Evolutionary conservation across 2,329 filamentous ascomycete genomes (phyloP), one percentile per base, ranked within the genome.

Genomic region (Cyphellophora europaea): DNA sequence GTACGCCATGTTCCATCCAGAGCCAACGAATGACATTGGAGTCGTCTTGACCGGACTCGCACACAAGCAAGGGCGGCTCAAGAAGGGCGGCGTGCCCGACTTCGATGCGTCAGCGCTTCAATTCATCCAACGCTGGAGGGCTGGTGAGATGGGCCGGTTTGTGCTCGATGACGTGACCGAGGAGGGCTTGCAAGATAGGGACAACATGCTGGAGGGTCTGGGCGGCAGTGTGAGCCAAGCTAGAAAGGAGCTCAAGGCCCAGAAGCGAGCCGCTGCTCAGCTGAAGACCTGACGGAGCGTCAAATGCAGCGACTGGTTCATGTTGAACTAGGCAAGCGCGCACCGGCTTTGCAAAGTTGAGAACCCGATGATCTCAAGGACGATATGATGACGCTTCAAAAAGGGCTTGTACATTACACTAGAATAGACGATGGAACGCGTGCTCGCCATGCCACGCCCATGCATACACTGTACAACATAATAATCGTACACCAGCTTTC

Each of bases 1-100:
- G 5, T 93, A 93, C 58, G 51, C 55, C 2, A 66, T 70, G 8
- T 86, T 77, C 53, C 21, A 25, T n/a, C 71, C 67, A 32, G 52
- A 58, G 21, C 86, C 88, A 1, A 96, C 91, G 2, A 94, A 96
- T 57, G 83, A 94, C 46, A 67, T 93, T n/a, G 61, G 71, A 31
- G 69, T 73, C 27, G 72, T 95, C 16, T 69, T 98, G 10, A 68
- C 74, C 11, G 72, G 65, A 1, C 75, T 93, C 13, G 87, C 85
- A 12, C 65, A 53, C 35, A 79, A 78, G 48, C 85, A 82, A 6
- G 91, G 91, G 5, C 75, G 85, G 44, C 59, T 96, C 33, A 69
- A 71, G 30, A 79, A 80, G 44, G 83, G 85, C 2, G 87, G 85
- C 0, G 57, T 70, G 6, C 77, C 81, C 0, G 79, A 84, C 52